Conservation (phyloP, 305 asterid genomes). For the Fraxinus ornus region DNA sequence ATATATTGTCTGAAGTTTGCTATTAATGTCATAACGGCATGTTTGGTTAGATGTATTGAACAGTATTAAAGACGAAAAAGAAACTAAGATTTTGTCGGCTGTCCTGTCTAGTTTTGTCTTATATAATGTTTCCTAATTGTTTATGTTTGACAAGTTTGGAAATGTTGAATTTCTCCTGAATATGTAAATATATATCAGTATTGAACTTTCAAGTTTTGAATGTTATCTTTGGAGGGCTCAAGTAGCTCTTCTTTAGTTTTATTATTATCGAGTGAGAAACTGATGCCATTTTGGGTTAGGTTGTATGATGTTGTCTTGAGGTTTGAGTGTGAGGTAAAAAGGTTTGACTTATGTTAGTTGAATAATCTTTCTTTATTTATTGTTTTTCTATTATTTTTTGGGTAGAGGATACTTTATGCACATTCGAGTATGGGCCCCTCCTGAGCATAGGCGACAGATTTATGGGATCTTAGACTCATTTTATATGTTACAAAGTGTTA, state of each 20-base stretch:
- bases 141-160: neutral
- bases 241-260: neutral
- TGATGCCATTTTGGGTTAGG: neutral
- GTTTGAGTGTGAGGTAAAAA: too few relatives aligned
- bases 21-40: neutral
- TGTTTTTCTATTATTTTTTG: too few relatives aligned
- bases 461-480: too few relatives aligned
- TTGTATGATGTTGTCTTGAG: neutral
- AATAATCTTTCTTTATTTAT: too few relatives aligned
- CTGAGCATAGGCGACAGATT: too few relatives aligned
- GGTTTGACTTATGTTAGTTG: too few relatives aligned
- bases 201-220: neutral
- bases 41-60: neutral
- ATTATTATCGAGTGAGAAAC: neutral
- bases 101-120: neutral
- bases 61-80: neutral
- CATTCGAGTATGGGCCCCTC: too few relatives aligned
- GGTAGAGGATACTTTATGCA: too few relatives aligned
- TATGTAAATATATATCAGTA: neutral
- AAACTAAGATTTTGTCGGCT: neutral
- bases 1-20: constrained; percentile 8
- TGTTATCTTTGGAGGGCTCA: neutral
- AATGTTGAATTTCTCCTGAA: neutral
- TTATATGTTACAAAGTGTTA: too few relatives aligned
- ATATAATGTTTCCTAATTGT: neutral